Percentiles rank a stretch among this genome's conserved stretches.
phyloP scores from a whole-genome alignment of 140 eudicot species.

The Oenanthe javanica region DNA sequence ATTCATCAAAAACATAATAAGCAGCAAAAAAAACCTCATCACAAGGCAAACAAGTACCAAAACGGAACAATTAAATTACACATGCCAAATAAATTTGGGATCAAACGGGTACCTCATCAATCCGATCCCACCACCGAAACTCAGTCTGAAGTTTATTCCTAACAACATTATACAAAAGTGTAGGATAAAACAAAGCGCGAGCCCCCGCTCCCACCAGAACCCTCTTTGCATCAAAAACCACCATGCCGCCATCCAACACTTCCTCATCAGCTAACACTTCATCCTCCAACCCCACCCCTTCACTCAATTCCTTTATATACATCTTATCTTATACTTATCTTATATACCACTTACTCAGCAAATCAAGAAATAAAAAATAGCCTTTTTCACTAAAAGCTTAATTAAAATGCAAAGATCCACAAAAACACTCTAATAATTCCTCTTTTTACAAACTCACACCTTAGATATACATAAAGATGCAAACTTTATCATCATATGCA shows the following conservation, averaged over 20 bases:
- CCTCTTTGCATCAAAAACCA: slow-evolving; percentile 36
- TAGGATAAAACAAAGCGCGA: slow-evolving; percentile 59
- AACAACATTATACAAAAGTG: slow-evolving; percentile 53
- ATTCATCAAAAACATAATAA: background rate
- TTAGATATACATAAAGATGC: background rate
- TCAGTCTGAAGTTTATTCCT: slow-evolving; percentile 56
- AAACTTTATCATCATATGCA: background rate
- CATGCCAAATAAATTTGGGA: background rate
- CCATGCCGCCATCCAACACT: slow-evolving; percentile 20
- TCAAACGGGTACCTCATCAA: slow-evolving; percentile 41
- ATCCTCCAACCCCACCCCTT: slow-evolving; percentile 24
- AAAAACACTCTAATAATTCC: background rate
- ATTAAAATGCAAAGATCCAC: background rate
- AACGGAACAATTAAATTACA: background rate
- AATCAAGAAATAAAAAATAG: background rate
- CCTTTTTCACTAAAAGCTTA: background rate
- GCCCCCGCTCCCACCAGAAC: slow-evolving; percentile 71
- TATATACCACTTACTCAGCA: background rate
- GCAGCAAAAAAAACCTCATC: background rate
- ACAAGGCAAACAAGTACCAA: background rate
- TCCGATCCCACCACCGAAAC: slow-evolving; percentile 79
- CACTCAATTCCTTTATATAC: slow-evolving; percentile 44
- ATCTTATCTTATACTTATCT: slow-evolving; percentile 16
- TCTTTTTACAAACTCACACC: slow-evolving; percentile 21
- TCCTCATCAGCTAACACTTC: slow-evolving; percentile 4